These are phyloP conservation scores for Durusdinium trenchii DNA, from an alignment of 73 alveolate species.

Conservation along the genomic window DNA sequence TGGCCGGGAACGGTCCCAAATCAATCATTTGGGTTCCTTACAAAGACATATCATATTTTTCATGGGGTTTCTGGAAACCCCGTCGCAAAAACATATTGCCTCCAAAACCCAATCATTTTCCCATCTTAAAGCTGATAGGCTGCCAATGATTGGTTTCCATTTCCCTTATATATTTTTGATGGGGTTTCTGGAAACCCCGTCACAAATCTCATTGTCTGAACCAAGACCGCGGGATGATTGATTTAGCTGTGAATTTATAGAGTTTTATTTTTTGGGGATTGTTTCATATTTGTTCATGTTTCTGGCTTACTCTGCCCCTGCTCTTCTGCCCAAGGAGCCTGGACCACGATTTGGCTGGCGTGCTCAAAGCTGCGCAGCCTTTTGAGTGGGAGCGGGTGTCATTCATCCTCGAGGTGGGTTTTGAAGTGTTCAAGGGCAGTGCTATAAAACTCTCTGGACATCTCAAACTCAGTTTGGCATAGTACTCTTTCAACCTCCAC, in stretches of 20 bases:
- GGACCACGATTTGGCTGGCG: neutral
- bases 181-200: neutral
- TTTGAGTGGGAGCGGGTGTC: constrained; percentile 11
- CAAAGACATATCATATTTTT: too few relatives aligned
- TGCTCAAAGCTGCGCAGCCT: constrained; percentile 7
- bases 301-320: neutral
- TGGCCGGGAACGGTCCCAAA: too few relatives aligned
- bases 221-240: too few relatives aligned
- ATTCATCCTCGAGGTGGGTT: constrained; percentile 28
- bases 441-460: too few relatives aligned
- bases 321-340: constrained; percentile 12
- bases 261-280: neutral
- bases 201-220: too few relatives aligned
- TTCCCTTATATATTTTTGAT: neutral
- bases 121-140: neutral
- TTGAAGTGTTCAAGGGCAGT: neutral
- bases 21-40: too few relatives aligned
- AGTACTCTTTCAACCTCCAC: too few relatives aligned
- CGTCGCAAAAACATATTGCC: neutral
- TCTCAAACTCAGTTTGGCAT: too few relatives aligned
- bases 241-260: too few relatives aligned
- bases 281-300: neutral
- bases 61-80: neutral
- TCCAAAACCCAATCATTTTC: neutral
- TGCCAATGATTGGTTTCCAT: neutral